Evolutionary conservation across 352 stramenopile genomes (phyloP), one percentile per base, ranked within the genome.

Genomic region (Halophytophthora polymorphica): DNA sequence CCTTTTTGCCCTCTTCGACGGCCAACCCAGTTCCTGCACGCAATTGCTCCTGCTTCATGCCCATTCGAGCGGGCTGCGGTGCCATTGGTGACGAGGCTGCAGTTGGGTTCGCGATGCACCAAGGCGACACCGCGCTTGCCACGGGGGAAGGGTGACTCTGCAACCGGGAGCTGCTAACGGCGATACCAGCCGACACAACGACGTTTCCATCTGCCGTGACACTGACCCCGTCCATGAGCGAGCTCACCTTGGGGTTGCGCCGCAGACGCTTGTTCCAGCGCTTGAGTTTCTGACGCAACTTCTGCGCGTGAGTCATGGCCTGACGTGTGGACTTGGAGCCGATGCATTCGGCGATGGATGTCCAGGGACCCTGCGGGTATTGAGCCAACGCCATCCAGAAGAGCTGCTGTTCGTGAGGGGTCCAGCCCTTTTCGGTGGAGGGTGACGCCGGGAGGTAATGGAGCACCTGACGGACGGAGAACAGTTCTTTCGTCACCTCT

Each of bases 301-400:
- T 83, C 53, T 83, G 71, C 2, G 58, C 71, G 33, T 77, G 68
- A 0, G 71, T 83, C 66, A 79, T 77, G 0, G 66, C 61, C 45
- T 83, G 71, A 11, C 69, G 71, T 0, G 71, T 69, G 14, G 70
- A 70, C 33, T 76, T 73, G 17, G 71, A 73, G 39, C 69, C 66
- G 21, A 83, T 77, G 45, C 52, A 74, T 28, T 70, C 66, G 13
- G 71, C 68, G 23, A 82, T 72, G 5, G 47, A 57, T 14, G 68
- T 76, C 71, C 71, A 79, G 3, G 71, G 71, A 1, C 71, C 71
- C 42, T 73, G 58, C 5, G 71, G 68, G 28, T 74, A 64, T 25
- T 67, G 46, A 6, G 61, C 36, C 33, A 82, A 58, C 35, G 67
- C 71, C 13, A 66, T 56, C 67, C 67, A 77, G 51, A 77, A 73